Evolutionary conservation across 352 stramenopile species (phyloP).

Genomic region (Phytophthora constricta): DNA sequence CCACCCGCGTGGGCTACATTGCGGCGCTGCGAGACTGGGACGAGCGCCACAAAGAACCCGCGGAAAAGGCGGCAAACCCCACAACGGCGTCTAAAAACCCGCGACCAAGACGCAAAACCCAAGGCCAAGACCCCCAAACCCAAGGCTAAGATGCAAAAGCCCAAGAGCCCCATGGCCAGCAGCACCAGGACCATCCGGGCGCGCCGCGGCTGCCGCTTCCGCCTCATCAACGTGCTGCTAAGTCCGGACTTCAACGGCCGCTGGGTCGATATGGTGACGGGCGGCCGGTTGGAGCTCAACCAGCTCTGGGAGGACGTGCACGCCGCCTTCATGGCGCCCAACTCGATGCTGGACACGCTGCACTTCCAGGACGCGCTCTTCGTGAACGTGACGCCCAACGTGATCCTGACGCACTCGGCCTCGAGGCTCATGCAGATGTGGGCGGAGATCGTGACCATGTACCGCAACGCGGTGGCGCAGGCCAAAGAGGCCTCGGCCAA

Average conservation of each 20-base stretch:
- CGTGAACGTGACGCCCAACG: constrained; percentile 50
- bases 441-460: constrained; percentile 62
- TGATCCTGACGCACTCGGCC: constrained; percentile 54
- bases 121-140: not conserved
- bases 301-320: constrained; percentile 69
- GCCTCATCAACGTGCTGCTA: constrained; percentile 72
- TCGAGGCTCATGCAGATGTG: constrained; percentile 69
- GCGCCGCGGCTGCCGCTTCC: constrained; percentile 69
- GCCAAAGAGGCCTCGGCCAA: constrained; percentile 32
- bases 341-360: constrained; percentile 53
- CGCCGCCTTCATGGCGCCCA: constrained; percentile 54
- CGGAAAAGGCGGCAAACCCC: not conserved
- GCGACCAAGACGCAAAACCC: not conserved
- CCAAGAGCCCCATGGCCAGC: not conserved
- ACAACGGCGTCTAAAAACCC: no score
- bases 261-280: constrained; percentile 55
- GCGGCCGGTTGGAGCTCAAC: constrained; percentile 40
- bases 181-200: constrained; percentile 25
- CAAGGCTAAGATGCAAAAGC: not conserved
- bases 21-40: constrained; percentile 46
- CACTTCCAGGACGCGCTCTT: constrained; percentile 77
- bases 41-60: constrained; percentile 19
- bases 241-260: constrained; percentile 61
- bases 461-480: constrained; percentile 46
- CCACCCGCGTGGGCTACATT: constrained; percentile 34